phyloP scores from a whole-genome alignment of 306 rosid species.

The Pyrus betulifolia region DNA sequence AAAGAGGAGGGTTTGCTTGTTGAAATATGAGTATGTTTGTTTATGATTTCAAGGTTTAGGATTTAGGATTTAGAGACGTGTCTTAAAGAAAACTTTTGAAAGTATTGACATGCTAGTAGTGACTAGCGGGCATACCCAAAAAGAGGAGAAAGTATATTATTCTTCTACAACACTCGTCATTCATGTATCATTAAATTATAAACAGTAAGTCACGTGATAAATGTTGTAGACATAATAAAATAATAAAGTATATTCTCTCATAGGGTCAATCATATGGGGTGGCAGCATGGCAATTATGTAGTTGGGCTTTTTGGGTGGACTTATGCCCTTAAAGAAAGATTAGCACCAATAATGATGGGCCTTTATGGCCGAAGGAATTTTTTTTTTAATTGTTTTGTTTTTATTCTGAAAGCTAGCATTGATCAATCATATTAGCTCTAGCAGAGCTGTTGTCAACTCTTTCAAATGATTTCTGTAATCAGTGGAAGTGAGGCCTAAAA shows the following conservation, averaged over 20 bases:
- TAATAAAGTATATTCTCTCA: background rate
- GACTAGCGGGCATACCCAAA: background rate
- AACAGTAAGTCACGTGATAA: too few relatives aligned
- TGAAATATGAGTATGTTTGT: background rate
- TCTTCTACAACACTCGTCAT: background rate
- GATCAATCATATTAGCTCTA: background rate
- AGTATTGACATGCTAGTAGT: too few relatives aligned
- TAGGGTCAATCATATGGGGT: background rate
- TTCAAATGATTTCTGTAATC: background rate
- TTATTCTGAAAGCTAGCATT: background rate
- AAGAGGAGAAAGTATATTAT: background rate
- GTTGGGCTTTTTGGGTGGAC: background rate
- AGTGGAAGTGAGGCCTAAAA: conserved; percentile 15
- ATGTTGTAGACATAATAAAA: too few relatives aligned
- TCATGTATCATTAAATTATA: background rate
- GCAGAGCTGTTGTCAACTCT: background rate
- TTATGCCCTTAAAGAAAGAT: background rate
- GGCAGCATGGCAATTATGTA: background rate
- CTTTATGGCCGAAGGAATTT: background rate
- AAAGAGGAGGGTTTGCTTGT: background rate
- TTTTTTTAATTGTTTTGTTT: background rate
- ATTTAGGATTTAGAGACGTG: too few relatives aligned
- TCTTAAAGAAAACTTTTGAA: too few relatives aligned
- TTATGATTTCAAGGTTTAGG: too few relatives aligned
- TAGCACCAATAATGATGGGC: background rate